Evolutionary conservation across 805 yeast genomes (phyloP), one percentile per base, ranked within the genome.

Genomic region (Candida fluviatilis): DNA sequence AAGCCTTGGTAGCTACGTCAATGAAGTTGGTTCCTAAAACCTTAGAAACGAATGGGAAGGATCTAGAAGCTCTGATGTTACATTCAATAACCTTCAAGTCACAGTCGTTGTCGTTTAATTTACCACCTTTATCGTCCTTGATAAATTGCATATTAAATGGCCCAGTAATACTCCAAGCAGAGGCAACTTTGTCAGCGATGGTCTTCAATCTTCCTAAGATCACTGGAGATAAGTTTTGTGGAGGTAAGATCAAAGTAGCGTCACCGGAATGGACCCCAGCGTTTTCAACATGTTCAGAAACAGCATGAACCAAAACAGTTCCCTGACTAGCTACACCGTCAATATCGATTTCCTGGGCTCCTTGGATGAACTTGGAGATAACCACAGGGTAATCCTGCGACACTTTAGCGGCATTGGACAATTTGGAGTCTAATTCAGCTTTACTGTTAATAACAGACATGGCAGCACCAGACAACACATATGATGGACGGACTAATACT

Each of bases 231-330:
- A 93, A 71, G 43, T 73, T 69, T 62, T 83, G 95, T 18, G 99
- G 98, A 42, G 99, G 99, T 42, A 93, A 75, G 36, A 91, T 81
- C 56, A 91, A 78, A 21, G 98, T 89, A 38, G 99, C 99, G 67
- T 91, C 99, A 65, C 99, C 99, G 36, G 97, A 90, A 70, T 91
- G 99, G 42, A 93, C 84, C 74, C 99, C 99, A 7, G 99, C 99
- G 56, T 90, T 89, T 69, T 91, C 99, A 56, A 90, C 95, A 63
- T 91, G 99, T 66, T 93, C 99, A 48, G 96, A 86, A 42, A 91
- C 85, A 42, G 96, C 98, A 64, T 91, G 99, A 41, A 91, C 95
- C 36, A 91, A 68, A 39, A 91, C 87, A 54, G 80, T 66, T 54
- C 99, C 99, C 40, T 89, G 74, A 52, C 78, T 69, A 32, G 98